Percentiles rank a stretch among this genome's conserved stretches.
These are phyloP conservation scores for Kodamaea ohmeri DNA, from an alignment of 1,139 yeast genomes.

Conservation along the genomic window DNA sequence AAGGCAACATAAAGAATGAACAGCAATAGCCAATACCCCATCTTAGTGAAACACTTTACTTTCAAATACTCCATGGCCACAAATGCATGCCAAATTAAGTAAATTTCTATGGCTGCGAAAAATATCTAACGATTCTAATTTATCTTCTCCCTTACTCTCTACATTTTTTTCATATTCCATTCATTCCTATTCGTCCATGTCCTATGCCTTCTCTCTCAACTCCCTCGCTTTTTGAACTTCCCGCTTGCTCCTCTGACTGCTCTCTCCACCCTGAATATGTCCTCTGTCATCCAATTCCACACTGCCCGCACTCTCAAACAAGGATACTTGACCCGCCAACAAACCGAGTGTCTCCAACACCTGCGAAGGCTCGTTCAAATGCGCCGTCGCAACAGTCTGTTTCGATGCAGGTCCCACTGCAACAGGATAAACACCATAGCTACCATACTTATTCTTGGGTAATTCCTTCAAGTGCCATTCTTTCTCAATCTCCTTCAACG, in stretches of 20 bases:
- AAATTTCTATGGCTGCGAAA: too few species aligned
- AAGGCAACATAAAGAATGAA: too few species aligned
- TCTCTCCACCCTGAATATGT: constrained; percentile 49
- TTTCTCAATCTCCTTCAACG: constrained; percentile 59
- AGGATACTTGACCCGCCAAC: constrained; percentile 69
- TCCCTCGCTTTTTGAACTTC: constrained; percentile 2
- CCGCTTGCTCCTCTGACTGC: constrained; percentile 6
- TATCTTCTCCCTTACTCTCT: neutral
- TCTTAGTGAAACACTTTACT: too few species aligned
- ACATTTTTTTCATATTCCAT: neutral
- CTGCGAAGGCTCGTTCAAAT: constrained; percentile 79
- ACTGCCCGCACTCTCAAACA: constrained; percentile 74
- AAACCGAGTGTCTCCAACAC: constrained; percentile 84
- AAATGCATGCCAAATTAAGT: too few species aligned
- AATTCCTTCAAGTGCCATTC: constrained; percentile 40
- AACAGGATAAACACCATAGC: constrained; percentile 76
- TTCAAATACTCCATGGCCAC: too few species aligned
- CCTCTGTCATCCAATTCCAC: constrained; percentile 76
- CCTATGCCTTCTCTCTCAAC: neutral
- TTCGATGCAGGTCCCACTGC: constrained; percentile 96
- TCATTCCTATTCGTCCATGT: neutral
- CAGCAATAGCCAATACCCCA: too few species aligned
- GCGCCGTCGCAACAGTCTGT: constrained; percentile 83
- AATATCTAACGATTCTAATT: neutral
- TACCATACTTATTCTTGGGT: constrained; percentile 45